These are phyloP conservation scores for Hordeum marinum DNA, from an alignment of 176 grass and related monocot genomes.

Conservation along the genomic window DNA sequence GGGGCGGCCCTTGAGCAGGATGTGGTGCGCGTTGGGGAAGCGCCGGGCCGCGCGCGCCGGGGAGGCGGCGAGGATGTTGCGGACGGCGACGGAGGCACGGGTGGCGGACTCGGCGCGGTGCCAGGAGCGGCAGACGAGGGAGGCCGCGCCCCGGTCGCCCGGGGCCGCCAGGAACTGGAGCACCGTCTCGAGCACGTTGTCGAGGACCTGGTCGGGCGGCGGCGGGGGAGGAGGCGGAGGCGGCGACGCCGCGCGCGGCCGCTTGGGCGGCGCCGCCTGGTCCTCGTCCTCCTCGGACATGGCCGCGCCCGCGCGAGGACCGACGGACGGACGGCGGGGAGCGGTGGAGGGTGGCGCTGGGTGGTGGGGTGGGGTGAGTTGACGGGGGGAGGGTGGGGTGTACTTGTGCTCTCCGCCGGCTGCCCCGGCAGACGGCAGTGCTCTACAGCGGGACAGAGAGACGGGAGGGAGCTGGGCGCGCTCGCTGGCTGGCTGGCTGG, in stretches of 20 bases:
- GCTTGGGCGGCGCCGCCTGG: conserved; percentile 34
- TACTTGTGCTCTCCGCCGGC: conserved; percentile 24
- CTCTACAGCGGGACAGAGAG: background rate
- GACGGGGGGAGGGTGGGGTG: conserved; percentile 1
- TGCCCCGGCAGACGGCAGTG: conserved; percentile 12
- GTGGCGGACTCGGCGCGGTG: conserved; percentile 74
- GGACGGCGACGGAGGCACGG: conserved; percentile 50
- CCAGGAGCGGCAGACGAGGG: conserved; percentile 86
- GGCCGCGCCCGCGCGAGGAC: background rate
- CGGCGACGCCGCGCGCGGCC: conserved; percentile 27
- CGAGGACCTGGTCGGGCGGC: conserved; percentile 78
- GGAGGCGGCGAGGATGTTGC: conserved; percentile 76
- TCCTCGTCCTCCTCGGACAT: conserved; percentile 74
- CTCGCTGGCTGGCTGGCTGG: background rate
- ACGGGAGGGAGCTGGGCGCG: background rate
- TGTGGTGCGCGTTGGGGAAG: conserved; percentile 50
- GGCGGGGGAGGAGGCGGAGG: conserved; percentile 60
- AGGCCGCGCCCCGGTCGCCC: conserved; percentile 67
- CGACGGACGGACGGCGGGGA: background rate
- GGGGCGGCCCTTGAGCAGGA: conserved; percentile 82
- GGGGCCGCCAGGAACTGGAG: conserved; percentile 71
- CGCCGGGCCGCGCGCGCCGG: conserved; percentile 55
- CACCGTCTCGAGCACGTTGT: conserved; percentile 93
- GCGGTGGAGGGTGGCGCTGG: background rate
- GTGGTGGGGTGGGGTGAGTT: background rate